Evolutionary conservation across 1,139 yeast genomes (phyloP), one percentile per base, ranked within the genome.

Genomic region (Arxiozyma bovina): DNA sequence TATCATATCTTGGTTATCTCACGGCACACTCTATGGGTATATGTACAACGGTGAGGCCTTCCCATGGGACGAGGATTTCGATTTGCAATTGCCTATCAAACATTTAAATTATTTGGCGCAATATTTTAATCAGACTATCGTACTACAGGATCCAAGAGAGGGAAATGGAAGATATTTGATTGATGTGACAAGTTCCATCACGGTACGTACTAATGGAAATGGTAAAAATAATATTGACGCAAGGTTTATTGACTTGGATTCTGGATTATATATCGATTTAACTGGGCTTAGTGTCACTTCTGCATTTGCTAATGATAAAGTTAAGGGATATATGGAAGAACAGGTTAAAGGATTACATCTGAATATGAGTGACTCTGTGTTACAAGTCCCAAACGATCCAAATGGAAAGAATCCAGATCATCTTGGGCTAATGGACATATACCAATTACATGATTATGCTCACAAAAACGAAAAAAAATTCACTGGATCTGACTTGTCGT

Each of bases 161-260:
- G 90, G 91, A 6, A 79, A 78, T 60, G 82, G 83, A 18, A 78
- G 80, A 72, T 81, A 73, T 55, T 74, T 73, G 55, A 62, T 82
- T 42, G 85, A 81, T 61, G 74, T 82, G n/a, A 81, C 82, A 0
- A 65, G 74, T 53, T 79, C 81, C 55, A 62, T 71, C 8, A 69
- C 73, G 2, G 65, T 63, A 5, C 64, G 75, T 57, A 58, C 58
- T 3, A 62, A 68, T 23, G 80, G 79, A 17, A 79, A 78, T 61
- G 81, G 81, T 23, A 60, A 63, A 23, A 88, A 87, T 66, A 82
- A 85, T 57, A 87, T 87, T 57, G 96, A 87, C 72, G 96, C 93
- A 0, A 76, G 96, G 55, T 85, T 87, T 63, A 80, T 88, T 56
- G 95, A 88, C 68, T 74, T 83, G 11, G 86, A 84, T 58, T 78